Conservation (phyloP, 1,284 basidiomycete species). For the Hymenochaete sp. region DNA sequence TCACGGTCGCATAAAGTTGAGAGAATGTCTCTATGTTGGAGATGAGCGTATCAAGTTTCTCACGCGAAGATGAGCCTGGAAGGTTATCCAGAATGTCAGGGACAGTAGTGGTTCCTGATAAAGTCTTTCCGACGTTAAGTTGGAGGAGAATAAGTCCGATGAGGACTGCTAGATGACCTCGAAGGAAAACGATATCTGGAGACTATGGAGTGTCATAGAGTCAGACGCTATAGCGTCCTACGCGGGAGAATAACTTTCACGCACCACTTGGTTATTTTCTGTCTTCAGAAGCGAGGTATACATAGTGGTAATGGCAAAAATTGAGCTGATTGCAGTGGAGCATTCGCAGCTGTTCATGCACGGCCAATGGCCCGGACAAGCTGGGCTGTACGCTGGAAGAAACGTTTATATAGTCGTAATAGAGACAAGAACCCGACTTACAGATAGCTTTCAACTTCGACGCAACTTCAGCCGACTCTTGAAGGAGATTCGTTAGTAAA, state of each 20-base stretch:
- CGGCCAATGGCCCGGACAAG: conserved; percentile 14
- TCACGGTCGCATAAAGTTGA: conserved; percentile 4
- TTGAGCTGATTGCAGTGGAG: conserved; percentile 4
- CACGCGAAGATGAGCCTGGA: neutral
- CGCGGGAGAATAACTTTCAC: neutral
- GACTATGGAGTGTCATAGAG: neutral
- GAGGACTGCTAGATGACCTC: conserved; percentile 62
- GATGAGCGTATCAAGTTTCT: conserved; percentile 6
- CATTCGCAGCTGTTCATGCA: conserved; percentile 20
- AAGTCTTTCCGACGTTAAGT: conserved; percentile 2
- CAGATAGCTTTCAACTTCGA: conserved; percentile 3
- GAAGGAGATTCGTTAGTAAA: conserved; percentile 62
- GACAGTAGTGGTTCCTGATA: neutral
- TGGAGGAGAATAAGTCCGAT: conserved; percentile 56
- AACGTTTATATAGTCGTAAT: neutral
- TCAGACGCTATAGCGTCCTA: neutral
- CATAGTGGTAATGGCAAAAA: conserved; percentile 16
- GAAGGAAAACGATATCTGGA: conserved; percentile 39
- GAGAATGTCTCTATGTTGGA: conserved; percentile 10
- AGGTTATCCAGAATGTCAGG: conserved; percentile 8
- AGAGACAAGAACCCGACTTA: neutral
- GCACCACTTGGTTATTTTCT: conserved; percentile 17
- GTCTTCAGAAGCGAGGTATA: conserved; percentile 14
- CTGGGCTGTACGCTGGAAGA: conserved; percentile 1
- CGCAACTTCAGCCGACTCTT: conserved; percentile 30